Percentiles rank a stretch among this genome's conserved stretches.
Conservation (phyloP, 2,329 filamentous ascomycete species). For the Xylariaceae sp. region DNA sequence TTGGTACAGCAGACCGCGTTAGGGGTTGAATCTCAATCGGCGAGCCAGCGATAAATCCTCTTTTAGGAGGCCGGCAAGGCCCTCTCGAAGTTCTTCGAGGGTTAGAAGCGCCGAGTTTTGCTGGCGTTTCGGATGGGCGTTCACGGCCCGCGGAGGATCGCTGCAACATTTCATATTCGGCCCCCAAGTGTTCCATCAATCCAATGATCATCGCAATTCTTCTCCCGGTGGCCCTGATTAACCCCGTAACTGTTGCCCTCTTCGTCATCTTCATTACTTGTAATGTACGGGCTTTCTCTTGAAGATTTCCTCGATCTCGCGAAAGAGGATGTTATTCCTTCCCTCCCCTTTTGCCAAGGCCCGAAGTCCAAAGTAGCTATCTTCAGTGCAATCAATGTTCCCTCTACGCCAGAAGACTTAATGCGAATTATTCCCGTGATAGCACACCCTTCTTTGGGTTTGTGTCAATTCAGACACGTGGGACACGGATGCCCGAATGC, state of each 20-base stretch:
- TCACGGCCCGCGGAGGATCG: background rate
- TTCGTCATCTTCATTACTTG: background rate
- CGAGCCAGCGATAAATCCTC: background rate
- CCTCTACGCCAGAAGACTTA: background rate
- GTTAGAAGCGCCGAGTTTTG: background rate
- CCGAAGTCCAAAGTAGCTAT: background rate
- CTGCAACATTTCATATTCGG: background rate
- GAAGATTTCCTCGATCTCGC: background rate
- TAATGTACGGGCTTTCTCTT: background rate
- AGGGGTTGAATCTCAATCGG: background rate
- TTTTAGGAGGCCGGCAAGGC: background rate
- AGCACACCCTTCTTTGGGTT: background rate
- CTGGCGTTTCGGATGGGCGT: background rate
- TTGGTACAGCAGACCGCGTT: background rate
- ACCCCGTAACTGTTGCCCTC: background rate
- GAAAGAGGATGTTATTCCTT: background rate
- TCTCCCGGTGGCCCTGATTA: background rate
- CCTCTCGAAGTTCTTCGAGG: background rate
- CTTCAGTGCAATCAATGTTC: background rate
- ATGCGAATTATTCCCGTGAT: background rate
- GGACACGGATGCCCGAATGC: background rate
- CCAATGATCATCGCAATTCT: background rate
- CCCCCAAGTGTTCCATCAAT: background rate
- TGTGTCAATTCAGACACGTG: background rate
- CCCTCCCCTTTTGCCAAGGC: background rate